Conservation (phyloP, 2,329 filamentous ascomycete genomes). For the Fusarium torulosum region DNA sequence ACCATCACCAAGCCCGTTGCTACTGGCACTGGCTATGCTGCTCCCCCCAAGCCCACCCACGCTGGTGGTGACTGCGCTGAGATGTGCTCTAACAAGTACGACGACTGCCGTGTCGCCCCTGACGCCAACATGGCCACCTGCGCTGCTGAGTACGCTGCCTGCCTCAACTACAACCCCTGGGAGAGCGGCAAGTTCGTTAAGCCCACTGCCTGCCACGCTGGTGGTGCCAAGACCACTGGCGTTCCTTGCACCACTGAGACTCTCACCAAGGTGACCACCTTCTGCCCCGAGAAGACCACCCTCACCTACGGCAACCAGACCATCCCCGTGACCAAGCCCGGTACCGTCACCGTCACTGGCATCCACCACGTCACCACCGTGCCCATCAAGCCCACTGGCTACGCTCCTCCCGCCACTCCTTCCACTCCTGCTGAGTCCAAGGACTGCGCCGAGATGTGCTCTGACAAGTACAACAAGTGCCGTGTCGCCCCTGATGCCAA, state of each 20-base stretch:
- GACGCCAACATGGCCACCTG: constrained; percentile 44
- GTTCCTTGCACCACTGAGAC: constrained; percentile 35
- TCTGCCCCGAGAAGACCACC: constrained; percentile 49
- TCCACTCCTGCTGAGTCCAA: constrained; percentile 23
- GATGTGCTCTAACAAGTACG: constrained; percentile 33
- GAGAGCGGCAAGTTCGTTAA: constrained; percentile 21
- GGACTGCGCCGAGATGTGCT: constrained; percentile 25
- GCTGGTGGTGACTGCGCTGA: constrained; percentile 31
- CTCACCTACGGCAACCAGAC: constrained; percentile 51
- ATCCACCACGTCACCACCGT: constrained; percentile 31
- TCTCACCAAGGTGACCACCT: constrained; percentile 55
- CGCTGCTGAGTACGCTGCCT: constrained; percentile 43
- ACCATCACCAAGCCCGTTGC: constrained; percentile 63
- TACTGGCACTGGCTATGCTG: constrained; percentile 23
- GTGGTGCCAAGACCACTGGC: constrained; percentile 54
- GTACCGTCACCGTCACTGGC: constrained; percentile 29
- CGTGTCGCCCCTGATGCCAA: constrained; percentile 8
- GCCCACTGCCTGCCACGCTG: constrained; percentile 58
- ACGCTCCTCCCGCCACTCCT: constrained; percentile 35
- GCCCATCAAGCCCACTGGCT: constrained; percentile 36
- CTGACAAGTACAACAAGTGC: neutral
- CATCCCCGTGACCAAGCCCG: constrained; percentile 32
- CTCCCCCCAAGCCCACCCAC: constrained; percentile 30
- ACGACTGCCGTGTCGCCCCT: constrained; percentile 36
- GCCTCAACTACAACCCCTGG: constrained; percentile 48